Evolutionary conservation across 306 rosid species (phyloP), one percentile per base, ranked within the genome.

Genomic region (Vigna unguiculata): DNA sequence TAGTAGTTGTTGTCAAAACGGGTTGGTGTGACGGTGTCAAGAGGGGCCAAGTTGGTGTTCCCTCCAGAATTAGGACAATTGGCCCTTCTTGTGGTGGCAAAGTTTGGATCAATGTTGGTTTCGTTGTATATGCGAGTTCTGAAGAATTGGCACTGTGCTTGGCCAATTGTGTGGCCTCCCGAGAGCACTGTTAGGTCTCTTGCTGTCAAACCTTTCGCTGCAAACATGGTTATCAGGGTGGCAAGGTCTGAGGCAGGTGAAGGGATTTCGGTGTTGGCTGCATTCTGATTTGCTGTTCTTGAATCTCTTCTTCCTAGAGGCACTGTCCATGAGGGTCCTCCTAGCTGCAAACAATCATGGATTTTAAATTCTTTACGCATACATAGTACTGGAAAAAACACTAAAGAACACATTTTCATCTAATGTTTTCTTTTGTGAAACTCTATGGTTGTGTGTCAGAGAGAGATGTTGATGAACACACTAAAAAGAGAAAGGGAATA

Each of bases 91-190:
- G 83, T 47, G 64, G 81, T 9, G 53, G 92, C 93, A 6, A 92
- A 91, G 36, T 1, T 25, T 2, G 87, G 14, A 24, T 87, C 85
- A 15, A 94, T 89, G 83, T 91, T 91, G 75, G 91, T 51, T 4
- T 91, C 95, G 57, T 92, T 92, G 92, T 90, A 89, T 5, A 92
- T 84, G 66, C 91, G 89, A 19, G 0, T 71, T 28, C 87, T 79
- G 85, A 94, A 94, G 21, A 79, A 55, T 20, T 17, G 57, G 55
- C 98, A 94, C 22, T 78, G 74, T 0, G 83, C 73, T 17, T 71
- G 80, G 32, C 97, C 98, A 20, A 91, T 80, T 4, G 91, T 87
- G 87, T 94, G 98, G 20, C 30, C 97, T 0, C 97, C 97, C 1
- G 96, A 94, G 52, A 94, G 94, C 1, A 77, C 87, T 0, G 96